These are phyloP conservation scores for Lepidium campestre DNA, from an alignment of 441 rosid genomes.

Conservation along the genomic window DNA sequence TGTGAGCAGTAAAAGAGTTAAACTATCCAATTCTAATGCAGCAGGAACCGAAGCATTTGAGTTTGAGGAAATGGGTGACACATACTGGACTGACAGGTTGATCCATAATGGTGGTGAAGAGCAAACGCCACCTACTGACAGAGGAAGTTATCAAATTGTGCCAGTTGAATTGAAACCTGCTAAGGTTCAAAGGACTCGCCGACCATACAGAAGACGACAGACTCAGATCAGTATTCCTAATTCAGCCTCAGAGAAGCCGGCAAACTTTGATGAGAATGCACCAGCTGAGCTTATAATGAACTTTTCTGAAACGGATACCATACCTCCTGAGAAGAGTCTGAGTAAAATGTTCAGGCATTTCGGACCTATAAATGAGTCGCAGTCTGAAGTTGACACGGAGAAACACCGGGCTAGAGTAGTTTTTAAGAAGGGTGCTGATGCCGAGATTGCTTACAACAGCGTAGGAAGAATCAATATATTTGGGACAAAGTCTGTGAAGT, in stretches of 20 bases:
- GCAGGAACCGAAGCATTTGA: constrained; percentile 69
- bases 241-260: constrained; percentile 39
- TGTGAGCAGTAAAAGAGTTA: constrained; percentile 43
- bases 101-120: constrained; percentile 85
- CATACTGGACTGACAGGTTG: constrained; percentile 93
- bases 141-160: constrained; percentile 42
- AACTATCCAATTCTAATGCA: constrained; percentile 25
- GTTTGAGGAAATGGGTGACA: constrained; percentile 89
- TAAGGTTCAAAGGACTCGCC: constrained; percentile 45
- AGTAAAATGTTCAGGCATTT: constrained; percentile 82
- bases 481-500: constrained; percentile 62
- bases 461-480: constrained; percentile 80
- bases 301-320: constrained; percentile 59
- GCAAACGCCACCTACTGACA: constrained; percentile 46
- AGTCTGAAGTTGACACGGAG: constrained; percentile 74
- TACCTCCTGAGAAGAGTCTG: constrained; percentile 75
- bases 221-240: constrained; percentile 31
- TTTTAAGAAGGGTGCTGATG: constrained; percentile 72
- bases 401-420: constrained; percentile 85
- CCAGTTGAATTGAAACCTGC: constrained; percentile 49
- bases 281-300: constrained; percentile 89
- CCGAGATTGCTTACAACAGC: constrained; percentile 75
- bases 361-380: constrained; percentile 75
- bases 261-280: constrained; percentile 52
- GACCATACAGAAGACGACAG: constrained; percentile 59